phyloP scores from a whole-genome alignment of 2,329 filamentous ascomycete species.

The Cladophialophora carrionii region DNA sequence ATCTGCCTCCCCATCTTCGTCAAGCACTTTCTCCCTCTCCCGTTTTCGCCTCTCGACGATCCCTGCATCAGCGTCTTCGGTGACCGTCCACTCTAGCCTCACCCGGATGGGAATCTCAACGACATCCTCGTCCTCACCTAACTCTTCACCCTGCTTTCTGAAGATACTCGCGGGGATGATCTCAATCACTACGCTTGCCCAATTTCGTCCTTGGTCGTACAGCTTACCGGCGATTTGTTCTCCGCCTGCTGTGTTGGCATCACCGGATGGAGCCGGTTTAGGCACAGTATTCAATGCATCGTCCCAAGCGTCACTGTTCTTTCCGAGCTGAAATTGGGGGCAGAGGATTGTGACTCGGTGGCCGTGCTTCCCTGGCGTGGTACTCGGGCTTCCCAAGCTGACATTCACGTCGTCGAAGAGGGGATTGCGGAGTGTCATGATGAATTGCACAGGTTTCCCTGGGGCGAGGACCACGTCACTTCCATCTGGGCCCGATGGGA shows the following conservation, averaged over 20 bases:
- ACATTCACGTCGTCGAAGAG: constrained; percentile 90
- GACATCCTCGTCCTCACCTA: constrained; percentile 62
- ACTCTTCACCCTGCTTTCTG: constrained; percentile 38
- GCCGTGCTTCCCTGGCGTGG: constrained; percentile 74
- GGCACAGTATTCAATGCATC: constrained; percentile 70
- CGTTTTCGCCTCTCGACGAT: constrained; percentile 43
- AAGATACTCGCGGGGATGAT: constrained; percentile 65
- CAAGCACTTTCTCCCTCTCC: constrained; percentile 39
- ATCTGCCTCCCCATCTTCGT: constrained; percentile 56
- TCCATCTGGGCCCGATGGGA: constrained; percentile 37
- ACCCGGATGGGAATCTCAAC: constrained; percentile 95
- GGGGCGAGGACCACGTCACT: constrained; percentile 54
- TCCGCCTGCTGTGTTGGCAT: constrained; percentile 52
- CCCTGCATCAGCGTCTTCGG: constrained; percentile 51
- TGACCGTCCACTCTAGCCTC: constrained; percentile 75
- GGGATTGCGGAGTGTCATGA: constrained; percentile 90
- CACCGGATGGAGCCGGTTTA: constrained; percentile 47
- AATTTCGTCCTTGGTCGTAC: constrained; percentile 93
- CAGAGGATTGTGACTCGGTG: constrained; percentile 89
- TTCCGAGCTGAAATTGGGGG: constrained; percentile 89
- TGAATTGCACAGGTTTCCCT: constrained; percentile 68
- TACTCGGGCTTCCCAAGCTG: constrained; percentile 79
- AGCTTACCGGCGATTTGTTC: constrained; percentile 87
- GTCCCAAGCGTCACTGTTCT: constrained; percentile 92
- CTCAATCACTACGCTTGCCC: constrained; percentile 91